Base-by-base conservation (phyloP, 306 rosid genomes). In the Lathyrus aphaca region DNA sequence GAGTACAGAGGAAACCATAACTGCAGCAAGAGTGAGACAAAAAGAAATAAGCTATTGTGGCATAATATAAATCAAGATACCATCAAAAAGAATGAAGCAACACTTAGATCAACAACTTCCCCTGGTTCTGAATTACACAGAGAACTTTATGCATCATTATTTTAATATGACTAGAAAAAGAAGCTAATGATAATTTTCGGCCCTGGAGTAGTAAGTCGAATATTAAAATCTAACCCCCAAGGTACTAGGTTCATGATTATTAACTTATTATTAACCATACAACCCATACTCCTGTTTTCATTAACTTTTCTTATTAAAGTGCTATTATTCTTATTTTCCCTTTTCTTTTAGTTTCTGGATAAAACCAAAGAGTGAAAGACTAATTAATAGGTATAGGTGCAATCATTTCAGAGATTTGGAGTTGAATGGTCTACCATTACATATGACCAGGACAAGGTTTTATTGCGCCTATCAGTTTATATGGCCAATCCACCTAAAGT, bases 1-100 rank as follows among this genome's bases (percentile, higher is more conserved):
- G 96, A 77, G 77, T 84, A 85, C 51, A 94, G 86, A 48, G 98
- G 94, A 84, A 88, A 88, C 98, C 96, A 90, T 68, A 94, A 79
- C 98, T 92, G 86, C 87, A 86, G 75, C 57, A 81, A 62, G 35
- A 55, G 57, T 9, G 12, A 56, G 70, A 10, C 6, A 64, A 63
- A 58, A 54, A 54, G 16, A 66, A 75, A 54, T 58, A 51, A 84
- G 79, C 27, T 13, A 44, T 15, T 66, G 42, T 23, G n/a, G 2
- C 16, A 16, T 21, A 42, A 42, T 19, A n/a, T n/a, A n/a, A n/a
- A n/a, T n/a, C n/a, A n/a, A 35, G 40, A 44, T 64, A 44, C 3
- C 11, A n/a, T 1, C 13, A 64, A 14, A 44, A 8, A 14, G 18
- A 43, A 61, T 13, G 23, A n/a, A 57, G 8, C 10, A 19, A 39